Percentiles rank a stretch among this genome's conserved stretches.
Evolutionary conservation across 495 filamentous ascomycete species (phyloP).

Genomic region (Hyaloscypha hepaticicola): DNA sequence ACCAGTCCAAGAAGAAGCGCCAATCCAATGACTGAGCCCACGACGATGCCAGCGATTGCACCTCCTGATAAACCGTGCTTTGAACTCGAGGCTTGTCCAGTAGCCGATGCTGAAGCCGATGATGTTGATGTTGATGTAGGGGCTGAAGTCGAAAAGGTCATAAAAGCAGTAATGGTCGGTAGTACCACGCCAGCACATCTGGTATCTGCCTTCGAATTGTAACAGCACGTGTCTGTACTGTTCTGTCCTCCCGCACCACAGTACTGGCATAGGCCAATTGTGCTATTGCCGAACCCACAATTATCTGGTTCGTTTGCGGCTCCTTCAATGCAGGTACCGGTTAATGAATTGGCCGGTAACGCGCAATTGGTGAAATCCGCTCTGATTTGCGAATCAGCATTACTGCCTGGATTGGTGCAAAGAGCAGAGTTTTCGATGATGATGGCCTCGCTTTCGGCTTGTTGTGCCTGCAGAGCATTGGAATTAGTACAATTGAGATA

Average conservation of each 20-base stretch:
- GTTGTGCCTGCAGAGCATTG: conserved; percentile 58
- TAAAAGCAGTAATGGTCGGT: conserved; percentile 68
- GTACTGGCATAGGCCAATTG: conserved; percentile 82
- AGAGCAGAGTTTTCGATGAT: conserved; percentile 72
- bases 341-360: conserved; percentile 74
- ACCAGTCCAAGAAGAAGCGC: conserved; percentile 65
- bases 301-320: conserved; percentile 78
- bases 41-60: conserved; percentile 83
- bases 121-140: conserved; percentile 45
- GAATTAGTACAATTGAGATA: conserved; percentile 32
- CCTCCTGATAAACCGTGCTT: conserved; percentile 63
- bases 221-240: conserved; percentile 93
- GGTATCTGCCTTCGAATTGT: conserved; percentile 67
- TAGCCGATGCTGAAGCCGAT: conserved; percentile 31
- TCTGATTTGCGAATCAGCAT: conserved; percentile 74
- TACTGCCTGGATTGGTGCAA: conserved; percentile 61
- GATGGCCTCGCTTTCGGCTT: conserved; percentile 82
- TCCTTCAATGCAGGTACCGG: conserved; percentile 70
- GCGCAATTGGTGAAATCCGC: conserved; percentile 93
- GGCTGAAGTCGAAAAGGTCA: conserved; percentile 60
- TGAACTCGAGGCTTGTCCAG: conserved; percentile 10
- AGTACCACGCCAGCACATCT: conserved; percentile 73
- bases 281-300: conserved; percentile 83
- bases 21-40: conserved; percentile 74
- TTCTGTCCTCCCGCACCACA: conserved; percentile 81